phyloP scores from a whole-genome alignment of 176 grass and related monocot genomes.

The Bonia amplexicaulis region DNA sequence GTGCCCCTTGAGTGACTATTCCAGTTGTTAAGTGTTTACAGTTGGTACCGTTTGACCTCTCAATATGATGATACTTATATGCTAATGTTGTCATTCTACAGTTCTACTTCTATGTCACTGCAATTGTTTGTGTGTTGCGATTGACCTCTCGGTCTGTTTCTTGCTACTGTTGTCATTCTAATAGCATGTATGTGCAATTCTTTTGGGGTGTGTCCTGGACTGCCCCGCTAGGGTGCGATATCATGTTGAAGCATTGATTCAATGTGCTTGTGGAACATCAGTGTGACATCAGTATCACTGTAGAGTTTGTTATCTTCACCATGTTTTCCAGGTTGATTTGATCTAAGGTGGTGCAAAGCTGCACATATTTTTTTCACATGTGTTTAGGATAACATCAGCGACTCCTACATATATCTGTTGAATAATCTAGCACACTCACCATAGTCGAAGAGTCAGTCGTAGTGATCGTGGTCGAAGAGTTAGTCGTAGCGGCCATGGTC shows the following conservation, averaged over 20 bases:
- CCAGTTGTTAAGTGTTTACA: background rate
- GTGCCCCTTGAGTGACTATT: slow-evolving; percentile 17
- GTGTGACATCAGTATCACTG: background rate
- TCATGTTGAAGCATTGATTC: background rate
- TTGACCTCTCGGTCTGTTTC: background rate
- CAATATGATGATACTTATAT: background rate
- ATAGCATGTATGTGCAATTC: background rate
- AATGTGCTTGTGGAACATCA: background rate
- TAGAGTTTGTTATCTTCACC: background rate
- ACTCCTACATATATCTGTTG: background rate
- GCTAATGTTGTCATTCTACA: background rate
- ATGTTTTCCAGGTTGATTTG: background rate
- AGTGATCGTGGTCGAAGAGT: too few relatives aligned
- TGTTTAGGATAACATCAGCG: background rate
- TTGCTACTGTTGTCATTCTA: background rate
- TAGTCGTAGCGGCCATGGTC: too few relatives aligned
- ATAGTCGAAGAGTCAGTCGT: too few relatives aligned
- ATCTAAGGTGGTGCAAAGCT: background rate
- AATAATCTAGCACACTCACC: too few relatives aligned
- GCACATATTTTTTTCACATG: background rate
- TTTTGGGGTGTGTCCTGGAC: background rate
- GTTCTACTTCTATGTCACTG: background rate
- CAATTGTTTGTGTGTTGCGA: background rate
- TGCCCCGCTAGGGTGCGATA: background rate
- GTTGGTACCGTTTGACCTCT: slow-evolving; percentile 17